Evolutionary conservation across 768 basidiomycete species (phyloP).

Genomic region (Tricholoma saponaceum): DNA sequence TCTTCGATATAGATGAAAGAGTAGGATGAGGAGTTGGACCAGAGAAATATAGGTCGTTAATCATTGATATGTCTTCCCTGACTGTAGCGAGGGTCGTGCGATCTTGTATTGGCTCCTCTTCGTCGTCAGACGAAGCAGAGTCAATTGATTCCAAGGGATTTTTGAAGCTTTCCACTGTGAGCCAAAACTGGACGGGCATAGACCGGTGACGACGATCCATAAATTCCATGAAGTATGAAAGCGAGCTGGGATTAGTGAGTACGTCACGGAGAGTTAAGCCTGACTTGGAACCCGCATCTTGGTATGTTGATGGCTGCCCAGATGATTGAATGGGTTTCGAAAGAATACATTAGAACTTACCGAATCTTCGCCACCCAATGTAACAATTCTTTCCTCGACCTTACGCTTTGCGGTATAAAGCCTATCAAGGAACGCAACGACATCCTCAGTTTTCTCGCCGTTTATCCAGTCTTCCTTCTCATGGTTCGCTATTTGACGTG

Average conservation of each 20-base stretch:
- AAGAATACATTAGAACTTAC: constrained; percentile 31
- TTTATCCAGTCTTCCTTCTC: constrained; percentile 89
- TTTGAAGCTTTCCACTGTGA: constrained; percentile 96
- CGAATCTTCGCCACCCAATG: constrained; percentile 66
- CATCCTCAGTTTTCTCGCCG: constrained; percentile 79
- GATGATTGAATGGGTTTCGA: background rate
- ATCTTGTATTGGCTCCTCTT: constrained; percentile 51
- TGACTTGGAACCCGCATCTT: constrained; percentile 41
- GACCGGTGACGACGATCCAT: constrained; percentile 90
- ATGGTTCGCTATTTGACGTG: constrained; percentile 57
- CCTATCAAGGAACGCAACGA: constrained; percentile 83
- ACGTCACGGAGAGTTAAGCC: constrained; percentile 70
- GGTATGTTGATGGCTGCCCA: constrained; percentile 32
- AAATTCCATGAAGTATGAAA: constrained; percentile 97
- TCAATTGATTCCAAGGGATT: constrained; percentile 88
- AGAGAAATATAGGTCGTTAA: constrained; percentile 85
- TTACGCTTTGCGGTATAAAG: constrained; percentile 86
- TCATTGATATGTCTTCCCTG: constrained; percentile 85
- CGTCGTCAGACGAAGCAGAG: constrained; percentile 61
- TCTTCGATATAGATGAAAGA: constrained; percentile 58
- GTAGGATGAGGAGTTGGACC: constrained; percentile 51
- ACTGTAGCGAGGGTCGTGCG: constrained; percentile 56
- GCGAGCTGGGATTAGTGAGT: constrained; percentile 81
- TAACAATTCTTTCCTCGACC: constrained; percentile 80
- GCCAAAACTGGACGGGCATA: constrained; percentile 92